Evolutionary conservation across 352 stramenopile genomes (phyloP).

Genomic region (Phytophthora colocasiae): DNA sequence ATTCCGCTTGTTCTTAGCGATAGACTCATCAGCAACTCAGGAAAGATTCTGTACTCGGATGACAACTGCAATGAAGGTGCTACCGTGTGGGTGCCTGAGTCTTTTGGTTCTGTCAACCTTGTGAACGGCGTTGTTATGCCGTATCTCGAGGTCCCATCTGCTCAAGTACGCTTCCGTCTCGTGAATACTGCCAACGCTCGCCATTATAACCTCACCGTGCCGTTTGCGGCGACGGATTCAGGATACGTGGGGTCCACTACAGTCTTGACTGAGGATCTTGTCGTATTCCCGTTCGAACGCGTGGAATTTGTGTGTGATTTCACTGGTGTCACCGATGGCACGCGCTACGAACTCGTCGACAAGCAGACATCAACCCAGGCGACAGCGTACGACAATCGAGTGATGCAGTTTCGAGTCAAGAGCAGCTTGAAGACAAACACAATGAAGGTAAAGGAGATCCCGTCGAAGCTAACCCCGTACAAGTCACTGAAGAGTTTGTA

Average conservation of each 20-base stretch:
- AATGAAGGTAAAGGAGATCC: conserved; percentile 45
- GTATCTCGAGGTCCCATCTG: conserved; percentile 59
- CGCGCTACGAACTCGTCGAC: conserved; percentile 59
- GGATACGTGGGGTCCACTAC: conserved; percentile 49
- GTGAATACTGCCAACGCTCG: conserved; percentile 70
- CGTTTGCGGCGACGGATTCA: conserved; percentile 66
- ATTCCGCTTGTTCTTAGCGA: conserved; percentile 58
- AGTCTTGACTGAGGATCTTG: conserved; percentile 32
- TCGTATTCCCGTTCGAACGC: conserved; percentile 59
- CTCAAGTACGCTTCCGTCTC: conserved; percentile 75
- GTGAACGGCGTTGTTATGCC: conserved; percentile 71
- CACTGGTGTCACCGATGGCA: conserved; percentile 36
- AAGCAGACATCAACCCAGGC: conserved; percentile 48
- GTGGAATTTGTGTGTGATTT: conserved; percentile 74
- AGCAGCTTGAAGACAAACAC: conserved; percentile 41
- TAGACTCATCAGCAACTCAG: conserved; percentile 48
- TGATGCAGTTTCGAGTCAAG: conserved; percentile 55
- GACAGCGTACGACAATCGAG: conserved; percentile 50
- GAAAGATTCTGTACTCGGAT: conserved; percentile 59
- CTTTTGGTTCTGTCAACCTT: conserved; percentile 58
- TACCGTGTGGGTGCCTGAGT: conserved; percentile 61
- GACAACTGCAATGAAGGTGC: conserved; percentile 48
- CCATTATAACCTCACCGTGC: conserved; percentile 81
- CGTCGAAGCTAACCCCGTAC: conserved; percentile 41
- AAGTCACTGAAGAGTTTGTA: conserved; percentile 69